These are phyloP conservation scores for Annulohypoxylon nitens DNA, from an alignment of 495 filamentous ascomycete species.

Conservation along the genomic window DNA sequence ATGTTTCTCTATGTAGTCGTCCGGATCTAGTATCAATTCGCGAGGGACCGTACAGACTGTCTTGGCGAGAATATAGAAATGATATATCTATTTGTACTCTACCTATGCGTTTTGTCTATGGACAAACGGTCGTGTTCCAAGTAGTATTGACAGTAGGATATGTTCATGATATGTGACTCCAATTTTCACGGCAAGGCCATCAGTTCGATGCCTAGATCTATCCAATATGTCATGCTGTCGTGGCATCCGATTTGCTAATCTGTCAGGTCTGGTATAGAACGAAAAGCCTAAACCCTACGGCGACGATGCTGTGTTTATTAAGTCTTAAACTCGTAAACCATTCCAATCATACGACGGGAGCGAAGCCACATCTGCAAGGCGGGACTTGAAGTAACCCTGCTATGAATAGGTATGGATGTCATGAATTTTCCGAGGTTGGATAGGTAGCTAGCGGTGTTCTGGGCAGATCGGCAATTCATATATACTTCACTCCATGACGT, in stretches of 20 bases:
- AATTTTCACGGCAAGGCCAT: background rate
- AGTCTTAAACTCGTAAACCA: slow-evolving; percentile 3
- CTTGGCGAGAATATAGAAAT: background rate
- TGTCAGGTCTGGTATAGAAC: too few relatives aligned
- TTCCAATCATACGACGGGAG: slow-evolving; percentile 3
- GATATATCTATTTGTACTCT: too few relatives aligned
- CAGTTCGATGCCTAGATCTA: too few relatives aligned
- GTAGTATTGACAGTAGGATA: too few relatives aligned
- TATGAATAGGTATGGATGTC: background rate
- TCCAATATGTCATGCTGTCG: too few relatives aligned
- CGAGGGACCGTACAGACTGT: background rate
- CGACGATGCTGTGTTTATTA: background rate
- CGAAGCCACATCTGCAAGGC: slow-evolving; percentile 19
- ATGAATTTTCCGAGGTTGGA: background rate
- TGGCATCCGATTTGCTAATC: too few relatives aligned
- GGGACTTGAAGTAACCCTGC: slow-evolving; percentile 12
- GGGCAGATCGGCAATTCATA: slow-evolving; percentile 18
- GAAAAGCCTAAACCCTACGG: too few relatives aligned
- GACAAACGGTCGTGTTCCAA: too few relatives aligned
- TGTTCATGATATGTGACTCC: too few relatives aligned
- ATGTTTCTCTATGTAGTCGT: background rate
- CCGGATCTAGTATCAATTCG: slow-evolving; percentile 15
- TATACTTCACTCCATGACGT: slow-evolving; percentile 3
- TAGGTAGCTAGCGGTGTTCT: slow-evolving; percentile 1
- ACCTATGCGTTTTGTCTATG: too few relatives aligned